Conservation (phyloP, 805 yeast genomes). For the Wickerhamiella lipophila region DNA sequence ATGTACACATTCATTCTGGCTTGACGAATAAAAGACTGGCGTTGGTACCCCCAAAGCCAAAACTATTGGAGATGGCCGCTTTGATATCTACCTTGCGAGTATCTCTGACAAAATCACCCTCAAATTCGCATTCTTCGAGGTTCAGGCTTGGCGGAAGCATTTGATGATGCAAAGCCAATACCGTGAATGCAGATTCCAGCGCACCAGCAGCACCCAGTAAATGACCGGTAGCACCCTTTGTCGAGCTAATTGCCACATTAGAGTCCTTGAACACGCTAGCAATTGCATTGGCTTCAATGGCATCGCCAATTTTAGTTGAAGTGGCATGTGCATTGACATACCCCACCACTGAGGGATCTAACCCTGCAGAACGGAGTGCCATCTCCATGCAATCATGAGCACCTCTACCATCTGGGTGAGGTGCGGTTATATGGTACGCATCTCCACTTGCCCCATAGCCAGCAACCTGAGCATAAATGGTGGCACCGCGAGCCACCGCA, state of each 20-base stretch:
- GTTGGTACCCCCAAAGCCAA: conserved; percentile 97
- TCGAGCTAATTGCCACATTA: conserved; percentile 49
- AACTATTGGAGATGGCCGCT: conserved; percentile 72
- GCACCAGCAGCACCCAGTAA: conserved; percentile 93
- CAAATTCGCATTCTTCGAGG: conserved; percentile 37
- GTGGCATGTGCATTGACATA: conserved; percentile 97
- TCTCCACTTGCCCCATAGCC: conserved; percentile 93
- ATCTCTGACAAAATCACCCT: conserved; percentile 47
- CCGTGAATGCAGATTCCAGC: conserved; percentile 74
- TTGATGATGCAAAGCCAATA: conserved; percentile 46
- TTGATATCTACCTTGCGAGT: conserved; percentile 34
- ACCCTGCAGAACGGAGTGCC: conserved; percentile 46
- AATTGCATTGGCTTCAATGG: conserved; percentile 75
- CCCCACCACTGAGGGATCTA: conserved; percentile 41
- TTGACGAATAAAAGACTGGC: conserved; percentile 40
- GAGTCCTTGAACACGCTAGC: conserved; percentile 32
- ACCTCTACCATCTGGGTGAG: conserved; percentile 69
- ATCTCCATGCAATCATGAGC: conserved; percentile 70
- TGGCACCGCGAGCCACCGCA: conserved; percentile 51
- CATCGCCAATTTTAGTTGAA: conserved; percentile 77
- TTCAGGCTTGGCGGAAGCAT: conserved; percentile 73
- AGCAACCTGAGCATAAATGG: conserved; percentile 63
- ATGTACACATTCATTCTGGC: no score
- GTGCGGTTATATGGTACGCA: conserved; percentile 88
- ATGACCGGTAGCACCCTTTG: conserved; percentile 85